These are phyloP conservation scores for Tephrocybe sp. DNA, from an alignment of 768 basidiomycete species.

Conservation along the genomic window DNA sequence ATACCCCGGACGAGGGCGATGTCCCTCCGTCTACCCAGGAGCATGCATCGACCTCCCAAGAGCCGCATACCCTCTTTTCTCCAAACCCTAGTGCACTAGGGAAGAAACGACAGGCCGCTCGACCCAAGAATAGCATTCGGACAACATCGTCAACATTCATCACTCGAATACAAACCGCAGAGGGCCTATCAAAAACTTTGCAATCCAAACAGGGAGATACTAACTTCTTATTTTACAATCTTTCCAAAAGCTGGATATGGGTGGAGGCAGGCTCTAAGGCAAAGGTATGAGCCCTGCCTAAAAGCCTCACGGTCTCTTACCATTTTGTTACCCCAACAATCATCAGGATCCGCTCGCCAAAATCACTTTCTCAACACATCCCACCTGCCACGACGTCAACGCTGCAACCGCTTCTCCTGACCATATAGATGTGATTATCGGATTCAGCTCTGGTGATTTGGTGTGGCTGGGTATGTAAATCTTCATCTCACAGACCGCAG, in stretches of 20 bases:
- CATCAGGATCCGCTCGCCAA: slow-evolving; percentile 80
- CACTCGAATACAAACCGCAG: slow-evolving; percentile 78
- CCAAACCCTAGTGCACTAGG: slow-evolving; percentile 24
- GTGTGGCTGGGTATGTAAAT: slow-evolving; percentile 81
- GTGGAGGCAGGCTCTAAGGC: slow-evolving; percentile 81
- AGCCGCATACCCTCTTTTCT: slow-evolving; percentile 58
- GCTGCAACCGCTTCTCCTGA: slow-evolving; percentile 72
- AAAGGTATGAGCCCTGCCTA: slow-evolving; percentile 54
- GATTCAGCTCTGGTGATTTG: slow-evolving; percentile 93
- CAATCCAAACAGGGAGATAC: slow-evolving; percentile 82
- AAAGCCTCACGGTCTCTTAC: slow-evolving; percentile 9
- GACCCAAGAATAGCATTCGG: slow-evolving; percentile 90
- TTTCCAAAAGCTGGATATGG: slow-evolving; percentile 84
- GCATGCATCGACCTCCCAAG: slow-evolving; percentile 30
- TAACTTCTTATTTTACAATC: slow-evolving; percentile 86
- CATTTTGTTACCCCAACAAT: not conserved
- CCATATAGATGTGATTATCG: slow-evolving; percentile 85
- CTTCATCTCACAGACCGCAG: slow-evolving; percentile 2
- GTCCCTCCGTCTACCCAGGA: slow-evolving; percentile 41
- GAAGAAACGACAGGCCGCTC: slow-evolving; percentile 26
- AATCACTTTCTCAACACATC: slow-evolving; percentile 82
- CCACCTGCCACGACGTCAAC: slow-evolving; percentile 92
- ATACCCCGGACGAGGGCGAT: slow-evolving; percentile 65
- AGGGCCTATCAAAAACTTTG: slow-evolving; percentile 71
- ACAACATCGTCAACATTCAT: slow-evolving; percentile 94